Evolutionary conservation across 2,329 filamentous ascomycete species (phyloP).

Genomic region (Cytospora leucostoma): DNA sequence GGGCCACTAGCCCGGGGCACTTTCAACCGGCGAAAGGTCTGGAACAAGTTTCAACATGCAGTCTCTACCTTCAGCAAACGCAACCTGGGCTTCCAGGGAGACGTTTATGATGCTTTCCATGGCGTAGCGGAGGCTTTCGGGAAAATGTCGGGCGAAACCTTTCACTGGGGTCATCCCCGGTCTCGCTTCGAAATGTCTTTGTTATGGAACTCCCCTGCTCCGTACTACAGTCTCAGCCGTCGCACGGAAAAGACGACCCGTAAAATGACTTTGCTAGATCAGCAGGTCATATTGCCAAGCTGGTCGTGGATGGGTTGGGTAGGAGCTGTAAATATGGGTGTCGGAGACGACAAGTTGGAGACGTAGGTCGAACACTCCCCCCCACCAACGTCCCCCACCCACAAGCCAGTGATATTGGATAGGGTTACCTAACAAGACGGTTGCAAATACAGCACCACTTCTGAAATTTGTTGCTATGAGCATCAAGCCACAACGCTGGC

Average conservation of each 20-base stretch:
- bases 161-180: conserved; percentile 9
- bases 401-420: not conserved
- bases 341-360: not conserved
- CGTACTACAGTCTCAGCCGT: not conserved
- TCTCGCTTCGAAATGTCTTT: conserved; percentile 8
- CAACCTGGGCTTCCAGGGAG: conserved; percentile 4
- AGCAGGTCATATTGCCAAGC: conserved; percentile 1
- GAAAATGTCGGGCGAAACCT: not conserved
- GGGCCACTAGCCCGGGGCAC: not conserved
- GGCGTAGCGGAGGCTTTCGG: conserved; percentile 2
- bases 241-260: not conserved
- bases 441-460: not conserved
- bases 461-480: not conserved
- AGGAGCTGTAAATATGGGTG: not conserved
- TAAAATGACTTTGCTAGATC: conserved; percentile 1
- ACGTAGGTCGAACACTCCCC: not conserved
- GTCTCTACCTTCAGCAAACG: not conserved
- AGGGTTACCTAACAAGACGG: not conserved
- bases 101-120: conserved; percentile 7
- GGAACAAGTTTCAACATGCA: not conserved
- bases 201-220: not conserved
- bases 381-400: too few species aligned
- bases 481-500: not conserved
- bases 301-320: conserved; percentile 16
- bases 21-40: not conserved